These are phyloP conservation scores for Microdochium trichocladiopsis DNA, from an alignment of 2,329 filamentous ascomycete species.

Conservation along the genomic window DNA sequence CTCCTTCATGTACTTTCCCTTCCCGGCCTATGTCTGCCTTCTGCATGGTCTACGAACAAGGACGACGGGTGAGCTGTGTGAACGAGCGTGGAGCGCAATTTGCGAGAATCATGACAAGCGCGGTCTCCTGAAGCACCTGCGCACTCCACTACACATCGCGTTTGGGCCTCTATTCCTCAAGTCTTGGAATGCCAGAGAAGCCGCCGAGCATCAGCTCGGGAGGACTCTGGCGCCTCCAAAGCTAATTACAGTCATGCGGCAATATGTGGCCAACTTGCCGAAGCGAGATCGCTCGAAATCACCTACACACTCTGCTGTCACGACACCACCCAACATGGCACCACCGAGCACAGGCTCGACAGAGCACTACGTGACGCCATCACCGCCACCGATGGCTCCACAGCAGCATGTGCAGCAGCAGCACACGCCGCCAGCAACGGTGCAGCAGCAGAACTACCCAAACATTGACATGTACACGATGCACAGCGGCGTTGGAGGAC, in stretches of 20 bases:
- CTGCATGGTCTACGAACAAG: slow-evolving; percentile 47
- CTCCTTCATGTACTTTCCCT: slow-evolving; percentile 50
- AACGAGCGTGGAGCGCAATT: slow-evolving; percentile 52
- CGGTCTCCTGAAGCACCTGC: slow-evolving; percentile 38
- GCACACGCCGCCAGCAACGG: not conserved
- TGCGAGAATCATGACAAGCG: slow-evolving; percentile 46
- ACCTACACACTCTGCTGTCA: slow-evolving; percentile 8
- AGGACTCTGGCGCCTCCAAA: slow-evolving; percentile 32
- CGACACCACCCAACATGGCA: not conserved
- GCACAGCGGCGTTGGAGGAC: not conserved
- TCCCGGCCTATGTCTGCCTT: slow-evolving; percentile 55
- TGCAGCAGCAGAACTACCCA: not conserved
- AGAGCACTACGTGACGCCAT: not conserved
- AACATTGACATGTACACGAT: not conserved
- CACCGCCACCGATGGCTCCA: not conserved
- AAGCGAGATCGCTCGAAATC: slow-evolving; percentile 24
- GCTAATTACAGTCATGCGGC: slow-evolving; percentile 40
- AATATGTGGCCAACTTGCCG: slow-evolving; percentile 24
- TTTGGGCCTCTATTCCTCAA: slow-evolving; percentile 54
- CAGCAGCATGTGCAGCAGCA: not conserved
- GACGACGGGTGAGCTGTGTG: slow-evolving; percentile 45
- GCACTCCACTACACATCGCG: slow-evolving; percentile 49
- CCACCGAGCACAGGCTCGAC: not conserved
- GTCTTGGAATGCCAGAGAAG: slow-evolving; percentile 53
- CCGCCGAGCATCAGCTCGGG: slow-evolving; percentile 36